These are phyloP conservation scores for Arthrobotrys sphaeroides DNA, from an alignment of 2,329 filamentous ascomycete genomes.

Conservation along the genomic window DNA sequence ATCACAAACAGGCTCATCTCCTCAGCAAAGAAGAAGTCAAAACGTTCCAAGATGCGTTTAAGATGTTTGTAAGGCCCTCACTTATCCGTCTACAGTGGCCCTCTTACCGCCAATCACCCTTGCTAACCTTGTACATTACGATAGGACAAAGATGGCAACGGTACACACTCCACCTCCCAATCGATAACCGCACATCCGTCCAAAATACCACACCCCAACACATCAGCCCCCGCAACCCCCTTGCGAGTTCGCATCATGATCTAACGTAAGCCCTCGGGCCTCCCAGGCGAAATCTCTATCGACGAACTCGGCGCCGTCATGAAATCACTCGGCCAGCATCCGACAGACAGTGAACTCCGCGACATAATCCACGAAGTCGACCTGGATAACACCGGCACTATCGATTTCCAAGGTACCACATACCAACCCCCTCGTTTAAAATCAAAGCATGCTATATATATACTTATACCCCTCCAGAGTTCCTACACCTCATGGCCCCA, in stretches of 20 bases:
- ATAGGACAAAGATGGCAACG: constrained; percentile 59
- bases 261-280: too few species aligned
- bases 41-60: constrained; percentile 58
- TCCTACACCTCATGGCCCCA: constrained; percentile 73
- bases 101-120: neutral
- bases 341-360: constrained; percentile 71
- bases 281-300: constrained; percentile 72
- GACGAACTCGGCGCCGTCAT: constrained; percentile 72
- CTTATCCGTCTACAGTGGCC: neutral
- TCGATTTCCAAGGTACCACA: constrained; percentile 69
- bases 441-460: constrained; percentile 1
- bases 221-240: neutral
- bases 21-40: constrained; percentile 57
- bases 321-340: constrained; percentile 71
- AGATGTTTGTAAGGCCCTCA: constrained; percentile 58
- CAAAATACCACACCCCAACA: constrained; percentile 15
- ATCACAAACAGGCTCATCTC: neutral
- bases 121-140: neutral
- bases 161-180: constrained; percentile 52
- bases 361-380: constrained; percentile 76
- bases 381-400: constrained; percentile 72
- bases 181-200: constrained; percentile 19
- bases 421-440: neutral
- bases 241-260: neutral
- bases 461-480: too few species aligned